Evolutionary conservation across 129 eudicot genomes (phyloP).

Genomic region (sunflower (Helianthus annuus)): HanXRQr2.0-SUNRISE NC_035435.2:130876296-130876795

Average conservation of each 20-base stretch:
- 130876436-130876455: slow-evolving; percentile 66
- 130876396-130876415: not conserved
- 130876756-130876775: slow-evolving; percentile 74
- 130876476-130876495: slow-evolving; percentile 96
- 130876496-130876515: slow-evolving; percentile 94
- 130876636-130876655: slow-evolving; percentile 95
- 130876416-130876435: not conserved
- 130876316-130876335: slow-evolving; percentile 76
- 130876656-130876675: slow-evolving; percentile 94
- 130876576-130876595: not conserved
- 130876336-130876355: slow-evolving; percentile 80
- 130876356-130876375: slow-evolving; percentile 63
- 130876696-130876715: slow-evolving; percentile 94
- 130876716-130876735: slow-evolving; percentile 59
- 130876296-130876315: slow-evolving; percentile 79
- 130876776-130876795: slow-evolving; percentile 48
- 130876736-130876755: slow-evolving; percentile 50
- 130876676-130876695: slow-evolving; percentile 97
- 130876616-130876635: slow-evolving; percentile 97
- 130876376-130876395: not conserved
- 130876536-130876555: slow-evolving; percentile 46
- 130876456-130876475: slow-evolving; percentile 98
- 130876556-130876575: slow-evolving; percentile 8
- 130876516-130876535: slow-evolving; percentile 89
- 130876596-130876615: not conserved